Evolutionary conservation across 2,329 filamentous ascomycete genomes (phyloP).

Genomic region (Botrytis paeoniae): DNA sequence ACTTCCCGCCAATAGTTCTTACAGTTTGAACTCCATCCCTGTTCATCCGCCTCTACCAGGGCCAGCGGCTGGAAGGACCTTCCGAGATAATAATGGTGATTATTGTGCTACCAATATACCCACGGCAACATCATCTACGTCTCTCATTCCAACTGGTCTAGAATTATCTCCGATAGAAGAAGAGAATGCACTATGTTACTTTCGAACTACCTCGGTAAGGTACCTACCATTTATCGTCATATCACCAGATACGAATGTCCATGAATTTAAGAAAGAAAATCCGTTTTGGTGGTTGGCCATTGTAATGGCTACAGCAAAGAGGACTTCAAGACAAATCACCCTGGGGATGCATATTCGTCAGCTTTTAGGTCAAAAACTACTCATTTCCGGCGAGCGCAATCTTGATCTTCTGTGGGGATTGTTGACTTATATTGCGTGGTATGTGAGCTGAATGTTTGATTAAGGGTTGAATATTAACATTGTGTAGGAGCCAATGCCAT

Average conservation of each 20-base stretch:
- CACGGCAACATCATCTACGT: neutral
- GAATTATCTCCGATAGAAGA: constrained; percentile 40
- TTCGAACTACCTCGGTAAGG: constrained; percentile 43
- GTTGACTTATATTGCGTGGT: constrained; percentile 33
- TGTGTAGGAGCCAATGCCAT: constrained; percentile 38
- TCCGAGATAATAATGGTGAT: neutral
- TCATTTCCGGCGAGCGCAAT: constrained; percentile 48
- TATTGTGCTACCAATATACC: neutral
- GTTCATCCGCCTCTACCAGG: neutral
- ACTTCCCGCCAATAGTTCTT: neutral
- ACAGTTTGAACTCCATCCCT: neutral
- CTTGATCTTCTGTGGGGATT: constrained; percentile 53
- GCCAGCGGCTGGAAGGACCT: neutral
- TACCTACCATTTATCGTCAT: constrained; percentile 48
- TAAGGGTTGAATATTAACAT: neutral
- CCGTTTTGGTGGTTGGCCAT: constrained; percentile 53
- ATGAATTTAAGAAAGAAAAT: constrained; percentile 41
- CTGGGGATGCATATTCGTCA: constrained; percentile 44
- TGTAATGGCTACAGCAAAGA: constrained; percentile 46
- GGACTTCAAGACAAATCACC: constrained; percentile 41
- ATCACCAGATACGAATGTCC: constrained; percentile 39
- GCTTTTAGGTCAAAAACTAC: constrained; percentile 45
- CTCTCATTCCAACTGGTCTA: constrained; percentile 8
- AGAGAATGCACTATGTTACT: constrained; percentile 43
- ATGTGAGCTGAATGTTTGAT: neutral